These are phyloP conservation scores for Hypoxylon perforatum DNA, from an alignment of 495 filamentous ascomycete genomes.

Conservation along the genomic window DNA sequence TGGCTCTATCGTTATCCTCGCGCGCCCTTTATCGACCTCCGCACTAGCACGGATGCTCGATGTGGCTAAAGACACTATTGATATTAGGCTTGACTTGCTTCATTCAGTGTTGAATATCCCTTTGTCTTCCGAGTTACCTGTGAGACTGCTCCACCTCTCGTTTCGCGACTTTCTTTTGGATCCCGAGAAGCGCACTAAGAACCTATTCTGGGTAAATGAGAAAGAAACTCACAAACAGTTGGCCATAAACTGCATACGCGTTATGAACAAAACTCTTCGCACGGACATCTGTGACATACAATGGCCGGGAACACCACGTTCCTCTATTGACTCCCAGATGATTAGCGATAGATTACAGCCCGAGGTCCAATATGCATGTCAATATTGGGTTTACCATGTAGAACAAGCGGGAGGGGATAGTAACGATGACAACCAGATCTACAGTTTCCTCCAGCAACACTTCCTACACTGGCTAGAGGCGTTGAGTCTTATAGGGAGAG, in stretches of 20 bases:
- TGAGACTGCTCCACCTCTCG: slow-evolving; percentile 61
- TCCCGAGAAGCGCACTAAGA: slow-evolving; percentile 41
- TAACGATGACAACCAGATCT: slow-evolving; percentile 36
- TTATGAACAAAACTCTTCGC: slow-evolving; percentile 48
- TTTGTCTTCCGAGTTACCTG: slow-evolving; percentile 32
- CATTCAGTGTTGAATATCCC: slow-evolving; percentile 53
- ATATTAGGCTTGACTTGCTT: slow-evolving; percentile 16
- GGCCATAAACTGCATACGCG: slow-evolving; percentile 46
- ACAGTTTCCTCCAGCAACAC: slow-evolving; percentile 53
- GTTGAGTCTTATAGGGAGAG: slow-evolving; percentile 48
- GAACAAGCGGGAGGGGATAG: slow-evolving; percentile 42
- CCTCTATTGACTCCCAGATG: slow-evolving; percentile 25
- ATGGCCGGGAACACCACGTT: slow-evolving; percentile 41
- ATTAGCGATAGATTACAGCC: slow-evolving; percentile 32
- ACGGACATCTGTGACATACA: slow-evolving; percentile 53
- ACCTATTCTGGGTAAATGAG: slow-evolving; percentile 54
- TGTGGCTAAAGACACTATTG: too few species aligned
- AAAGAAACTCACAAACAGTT: slow-evolving; percentile 47
- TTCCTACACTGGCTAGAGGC: slow-evolving; percentile 61
- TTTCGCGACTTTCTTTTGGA: slow-evolving; percentile 65
- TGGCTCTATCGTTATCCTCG: too few species aligned
- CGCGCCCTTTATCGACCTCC: too few species aligned
- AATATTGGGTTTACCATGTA: slow-evolving; percentile 61
- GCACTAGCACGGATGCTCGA: too few species aligned
- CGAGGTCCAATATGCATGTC: slow-evolving; percentile 37